These are phyloP conservation scores for Acacia confusa DNA, from an alignment of 306 rosid genomes.

Conservation along the genomic window DNA sequence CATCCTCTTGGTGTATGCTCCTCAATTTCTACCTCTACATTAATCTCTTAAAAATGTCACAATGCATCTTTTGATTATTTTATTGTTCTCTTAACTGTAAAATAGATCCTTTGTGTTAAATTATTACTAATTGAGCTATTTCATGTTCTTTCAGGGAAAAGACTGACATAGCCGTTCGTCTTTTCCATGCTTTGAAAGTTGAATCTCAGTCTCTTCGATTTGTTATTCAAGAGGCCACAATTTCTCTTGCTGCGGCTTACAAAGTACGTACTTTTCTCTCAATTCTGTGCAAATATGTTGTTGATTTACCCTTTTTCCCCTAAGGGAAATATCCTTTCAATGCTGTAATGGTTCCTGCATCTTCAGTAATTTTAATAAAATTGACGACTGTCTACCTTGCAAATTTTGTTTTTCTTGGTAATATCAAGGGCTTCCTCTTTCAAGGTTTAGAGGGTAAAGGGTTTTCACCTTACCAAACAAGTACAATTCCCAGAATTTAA, in stretches of 20 bases:
- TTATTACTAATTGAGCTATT: slow-evolving; percentile 25
- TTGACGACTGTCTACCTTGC: not conserved
- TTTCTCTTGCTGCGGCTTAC: slow-evolving; percentile 84
- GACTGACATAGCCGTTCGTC: slow-evolving; percentile 85
- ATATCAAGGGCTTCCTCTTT: no score
- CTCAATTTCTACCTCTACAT: not conserved
- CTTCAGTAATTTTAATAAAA: slow-evolving; percentile 1
- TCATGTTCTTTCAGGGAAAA: slow-evolving; percentile 59
- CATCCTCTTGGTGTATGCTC: slow-evolving; percentile 3
- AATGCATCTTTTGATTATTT: slow-evolving; percentile 1
- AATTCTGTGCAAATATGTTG: slow-evolving; percentile 25
- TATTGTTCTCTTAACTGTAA: not conserved
- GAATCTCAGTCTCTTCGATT: slow-evolving; percentile 81
- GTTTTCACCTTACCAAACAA: no score
- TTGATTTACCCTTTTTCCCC: slow-evolving; percentile 2
- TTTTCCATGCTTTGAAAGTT: slow-evolving; percentile 75
- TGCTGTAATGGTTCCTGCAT: slow-evolving; percentile 15
- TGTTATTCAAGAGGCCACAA: slow-evolving; percentile 84
- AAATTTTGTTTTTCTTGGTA: not conserved
- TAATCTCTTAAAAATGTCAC: not conserved
- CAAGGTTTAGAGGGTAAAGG: no score
- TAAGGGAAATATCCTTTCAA: not conserved
- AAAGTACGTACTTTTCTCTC: slow-evolving; percentile 53
- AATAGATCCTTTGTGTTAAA: slow-evolving; percentile 14
- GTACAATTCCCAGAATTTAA: no score